These are phyloP conservation scores for Millerozyma miso DNA, from an alignment of 805 yeast genomes.

Conservation along the genomic window DNA sequence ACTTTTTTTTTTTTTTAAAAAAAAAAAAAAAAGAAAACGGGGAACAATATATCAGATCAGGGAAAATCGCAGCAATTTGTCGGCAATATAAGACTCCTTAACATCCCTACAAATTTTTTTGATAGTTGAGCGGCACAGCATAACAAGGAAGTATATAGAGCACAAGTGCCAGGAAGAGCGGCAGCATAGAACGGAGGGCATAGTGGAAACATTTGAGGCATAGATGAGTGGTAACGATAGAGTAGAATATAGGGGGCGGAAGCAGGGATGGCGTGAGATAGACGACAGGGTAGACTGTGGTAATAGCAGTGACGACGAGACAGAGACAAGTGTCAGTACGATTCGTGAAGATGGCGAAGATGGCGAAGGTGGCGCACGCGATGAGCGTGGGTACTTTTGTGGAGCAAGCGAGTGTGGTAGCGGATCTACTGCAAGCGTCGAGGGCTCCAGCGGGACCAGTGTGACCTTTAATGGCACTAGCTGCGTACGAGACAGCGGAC, in stretches of 20 bases:
- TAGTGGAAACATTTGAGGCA: not conserved
- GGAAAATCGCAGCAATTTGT: not conserved
- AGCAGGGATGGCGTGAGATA: not conserved
- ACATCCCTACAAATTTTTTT: not conserved
- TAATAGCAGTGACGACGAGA: conserved; percentile 1
- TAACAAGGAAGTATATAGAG: not conserved
- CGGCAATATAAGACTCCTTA: not conserved
- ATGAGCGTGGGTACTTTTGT: conserved; percentile 5
- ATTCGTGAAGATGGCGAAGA: not conserved
- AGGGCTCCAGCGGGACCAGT: conserved; percentile 1
- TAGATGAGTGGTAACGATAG: not conserved
- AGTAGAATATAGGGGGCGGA: not conserved
- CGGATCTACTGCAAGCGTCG: not conserved
- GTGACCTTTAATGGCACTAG: conserved; percentile 10
- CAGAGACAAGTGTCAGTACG: conserved; percentile 2
- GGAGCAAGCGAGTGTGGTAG: not conserved
- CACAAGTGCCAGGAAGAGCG: not conserved
- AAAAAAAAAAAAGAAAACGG: conserved; percentile 1
- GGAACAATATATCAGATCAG: not conserved
- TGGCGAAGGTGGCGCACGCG: conserved; percentile 7
- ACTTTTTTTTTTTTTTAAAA: too few relatives aligned
- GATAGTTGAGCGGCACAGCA: not conserved
- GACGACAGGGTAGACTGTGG: not conserved
- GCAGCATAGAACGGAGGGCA: not conserved
- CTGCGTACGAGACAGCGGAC: not conserved